A percentile compares a stretch with the other conserved stretches of the same genome.
Evolutionary conservation across 495 filamentous ascomycete species (phyloP).

Genomic region (Massariosphaeria phaeospora): DNA sequence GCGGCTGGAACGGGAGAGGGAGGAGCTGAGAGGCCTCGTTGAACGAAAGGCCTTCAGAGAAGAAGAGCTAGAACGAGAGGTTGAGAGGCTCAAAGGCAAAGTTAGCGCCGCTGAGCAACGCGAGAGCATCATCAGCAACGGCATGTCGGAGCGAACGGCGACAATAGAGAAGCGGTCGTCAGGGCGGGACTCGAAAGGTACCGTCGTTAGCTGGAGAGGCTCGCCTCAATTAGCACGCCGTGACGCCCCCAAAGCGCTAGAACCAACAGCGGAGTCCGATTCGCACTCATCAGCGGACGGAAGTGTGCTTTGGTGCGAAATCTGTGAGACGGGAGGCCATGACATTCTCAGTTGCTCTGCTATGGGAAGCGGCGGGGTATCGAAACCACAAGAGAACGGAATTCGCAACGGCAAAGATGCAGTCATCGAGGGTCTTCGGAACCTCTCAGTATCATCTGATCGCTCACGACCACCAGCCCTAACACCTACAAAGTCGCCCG

Average conservation of each 20-base stretch:
- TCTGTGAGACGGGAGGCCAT: constrained; percentile 89
- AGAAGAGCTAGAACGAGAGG: constrained; percentile 84
- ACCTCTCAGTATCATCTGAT: constrained; percentile 41
- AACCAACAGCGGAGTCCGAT: constrained; percentile 68
- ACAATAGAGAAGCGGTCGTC: constrained; percentile 48
- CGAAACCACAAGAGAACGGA: constrained; percentile 11
- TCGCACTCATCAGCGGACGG: constrained; percentile 66
- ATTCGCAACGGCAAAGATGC: constrained; percentile 44
- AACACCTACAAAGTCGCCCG: constrained; percentile 40
- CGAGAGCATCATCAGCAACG: constrained; percentile 51
- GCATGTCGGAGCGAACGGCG: constrained; percentile 38
- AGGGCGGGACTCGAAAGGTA: constrained; percentile 55
- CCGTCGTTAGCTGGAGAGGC: constrained; percentile 48
- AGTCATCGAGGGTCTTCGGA: constrained; percentile 46
- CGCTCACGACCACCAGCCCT: constrained; percentile 34
- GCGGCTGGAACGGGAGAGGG: constrained; percentile 68
- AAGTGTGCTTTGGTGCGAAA: constrained; percentile 84
- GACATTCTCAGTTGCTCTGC: constrained; percentile 84
- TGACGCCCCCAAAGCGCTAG: constrained; percentile 31
- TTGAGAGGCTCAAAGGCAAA: constrained; percentile 56
- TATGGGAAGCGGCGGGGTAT: constrained; percentile 22
- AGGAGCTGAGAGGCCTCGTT: constrained; percentile 64
- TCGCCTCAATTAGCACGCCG: constrained; percentile 16
- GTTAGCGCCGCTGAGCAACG: constrained; percentile 26
- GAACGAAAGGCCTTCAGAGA: constrained; percentile 71